Conservation (phyloP, 352 stramenopile species). For the Saprolegnia diclina region DNA sequence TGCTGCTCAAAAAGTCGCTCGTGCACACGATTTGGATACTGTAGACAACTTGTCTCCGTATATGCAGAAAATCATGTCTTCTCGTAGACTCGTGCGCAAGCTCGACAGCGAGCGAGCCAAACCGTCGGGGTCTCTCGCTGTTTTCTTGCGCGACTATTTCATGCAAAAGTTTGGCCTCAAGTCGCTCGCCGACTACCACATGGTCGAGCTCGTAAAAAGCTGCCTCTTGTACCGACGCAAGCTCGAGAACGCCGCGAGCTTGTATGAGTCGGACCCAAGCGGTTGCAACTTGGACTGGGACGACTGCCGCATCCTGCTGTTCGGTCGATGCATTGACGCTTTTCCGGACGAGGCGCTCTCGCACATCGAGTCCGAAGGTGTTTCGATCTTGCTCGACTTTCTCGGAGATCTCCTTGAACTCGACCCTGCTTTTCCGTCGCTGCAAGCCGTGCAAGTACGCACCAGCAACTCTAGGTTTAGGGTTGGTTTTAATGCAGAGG, state of each 20-base stretch:
- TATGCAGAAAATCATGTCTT: background rate
- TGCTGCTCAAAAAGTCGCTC: conserved; percentile 47
- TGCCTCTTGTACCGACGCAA: conserved; percentile 42
- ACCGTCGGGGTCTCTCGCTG: conserved; percentile 35
- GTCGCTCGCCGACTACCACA: conserved; percentile 55
- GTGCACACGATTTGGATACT: conserved; percentile 40
- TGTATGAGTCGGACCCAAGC: conserved; percentile 33
- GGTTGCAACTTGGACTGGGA: conserved; percentile 29
- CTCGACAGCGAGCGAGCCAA: conserved; percentile 42
- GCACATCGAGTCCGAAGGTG: conserved; percentile 39
- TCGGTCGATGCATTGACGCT: conserved; percentile 51
- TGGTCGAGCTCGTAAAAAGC: conserved; percentile 68
- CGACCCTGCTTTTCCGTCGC: conserved; percentile 29
- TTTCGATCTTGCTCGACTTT: conserved; percentile 48
- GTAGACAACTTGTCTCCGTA: conserved; percentile 11
- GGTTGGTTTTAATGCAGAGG: background rate
- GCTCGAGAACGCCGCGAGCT: conserved; percentile 27
- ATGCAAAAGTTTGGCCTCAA: conserved; percentile 45
- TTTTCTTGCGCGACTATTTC: conserved; percentile 59
- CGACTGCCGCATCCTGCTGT: conserved; percentile 48
- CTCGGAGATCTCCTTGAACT: conserved; percentile 62
- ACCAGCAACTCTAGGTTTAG: background rate
- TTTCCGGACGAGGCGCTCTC: conserved; percentile 32
- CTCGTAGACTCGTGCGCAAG: conserved; percentile 39
- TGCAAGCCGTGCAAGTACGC: conserved; percentile 18